Evolutionary conservation across 2,329 filamentous ascomycete genomes (phyloP), one percentile per base, ranked within the genome.

Genomic region (Microcyclosporella mali): DNA sequence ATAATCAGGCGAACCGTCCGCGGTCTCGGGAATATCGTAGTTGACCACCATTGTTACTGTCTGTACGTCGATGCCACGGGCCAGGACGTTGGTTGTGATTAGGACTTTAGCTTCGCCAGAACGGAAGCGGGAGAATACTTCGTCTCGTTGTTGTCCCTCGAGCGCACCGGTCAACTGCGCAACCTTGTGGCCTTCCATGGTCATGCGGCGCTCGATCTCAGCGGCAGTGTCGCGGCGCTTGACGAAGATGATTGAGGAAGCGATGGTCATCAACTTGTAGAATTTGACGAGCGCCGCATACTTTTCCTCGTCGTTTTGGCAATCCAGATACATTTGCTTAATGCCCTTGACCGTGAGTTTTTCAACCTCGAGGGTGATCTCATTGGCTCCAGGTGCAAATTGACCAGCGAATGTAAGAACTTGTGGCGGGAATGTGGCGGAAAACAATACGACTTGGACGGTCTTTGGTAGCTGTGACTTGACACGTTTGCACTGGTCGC

Each of bases 1-100:
- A 35, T 82, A 82, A 61, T 98, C 92, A 11, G 90, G 85, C 25
- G 76, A 69, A 31, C 84, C 82, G 60, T 84, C 83, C 16, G 65
- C 65, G 35, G 67, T 65, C 42, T 73, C 72, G 3, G 73, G 73
- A 27, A 76, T 68, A 57, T 81, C 72, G 68, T 98, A 98, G 73
- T 98, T 98, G 73, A 98, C 88, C 41, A 98, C 92, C 83, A 98
- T 92, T 8, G 88, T 95, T 11, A 98, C 92, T 19, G 82, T 82
- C 70, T 94, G 67, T 63, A 97, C 71, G 61, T 98, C 92, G 58
- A 98, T 97, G 63, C 92, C 92, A 61, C 92, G 88, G 7, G 92
- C 86, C 45, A 98, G 78, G 29, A 98, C 89, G 61, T 98, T 98
- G 56, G 92, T 98, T 1, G 92, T 94, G 61, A 98, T 95, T 49